Evolutionary conservation across 116 monocot genomes (phyloP).

Genomic region (Thalassia testudinum): DNA sequence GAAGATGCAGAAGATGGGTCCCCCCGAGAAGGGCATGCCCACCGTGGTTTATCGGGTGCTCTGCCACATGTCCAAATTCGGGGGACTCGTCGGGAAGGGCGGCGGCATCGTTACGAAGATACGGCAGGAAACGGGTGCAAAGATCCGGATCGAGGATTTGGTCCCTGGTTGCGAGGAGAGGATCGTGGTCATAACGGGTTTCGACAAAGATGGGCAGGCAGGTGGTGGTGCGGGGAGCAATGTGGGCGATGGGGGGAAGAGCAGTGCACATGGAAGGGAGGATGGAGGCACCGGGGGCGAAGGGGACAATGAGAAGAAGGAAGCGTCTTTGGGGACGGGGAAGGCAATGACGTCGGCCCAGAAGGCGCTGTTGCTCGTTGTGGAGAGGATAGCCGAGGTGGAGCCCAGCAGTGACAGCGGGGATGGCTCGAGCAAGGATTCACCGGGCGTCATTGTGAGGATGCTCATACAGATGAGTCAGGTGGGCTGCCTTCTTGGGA

Average conservation of each 20-base stretch:
- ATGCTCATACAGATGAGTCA: constrained; percentile 61
- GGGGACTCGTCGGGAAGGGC: constrained; percentile 80
- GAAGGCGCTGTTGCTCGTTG: constrained; percentile 62
- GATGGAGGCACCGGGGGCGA: constrained; percentile 14
- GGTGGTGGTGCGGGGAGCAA: constrained; percentile 14
- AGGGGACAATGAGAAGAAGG: constrained; percentile 21
- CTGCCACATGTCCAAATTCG: constrained; percentile 63
- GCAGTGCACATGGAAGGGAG: constrained; percentile 9
- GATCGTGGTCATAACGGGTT: constrained; percentile 56
- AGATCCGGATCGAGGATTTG: constrained; percentile 57
- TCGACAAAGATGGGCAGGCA: constrained; percentile 18
- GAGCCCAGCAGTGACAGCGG: constrained; percentile 25
- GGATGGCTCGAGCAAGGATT: constrained; percentile 20
- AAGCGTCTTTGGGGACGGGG: constrained; percentile 19
- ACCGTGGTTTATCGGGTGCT: constrained; percentile 54
- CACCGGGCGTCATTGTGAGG: constrained; percentile 24
- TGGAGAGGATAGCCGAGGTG: constrained; percentile 51
- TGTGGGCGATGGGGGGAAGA: neutral
- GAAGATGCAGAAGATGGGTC: constrained; percentile 57
- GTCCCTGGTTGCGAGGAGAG: constrained; percentile 68
- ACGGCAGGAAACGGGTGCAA: constrained; percentile 68
- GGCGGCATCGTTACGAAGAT: constrained; percentile 71
- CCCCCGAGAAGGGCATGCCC: constrained; percentile 20
- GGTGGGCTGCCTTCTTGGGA: constrained; percentile 77
- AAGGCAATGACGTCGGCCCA: constrained; percentile 31